phyloP scores from a whole-genome alignment of 441 rosid species.

The Mallotus japonicus region DNA sequence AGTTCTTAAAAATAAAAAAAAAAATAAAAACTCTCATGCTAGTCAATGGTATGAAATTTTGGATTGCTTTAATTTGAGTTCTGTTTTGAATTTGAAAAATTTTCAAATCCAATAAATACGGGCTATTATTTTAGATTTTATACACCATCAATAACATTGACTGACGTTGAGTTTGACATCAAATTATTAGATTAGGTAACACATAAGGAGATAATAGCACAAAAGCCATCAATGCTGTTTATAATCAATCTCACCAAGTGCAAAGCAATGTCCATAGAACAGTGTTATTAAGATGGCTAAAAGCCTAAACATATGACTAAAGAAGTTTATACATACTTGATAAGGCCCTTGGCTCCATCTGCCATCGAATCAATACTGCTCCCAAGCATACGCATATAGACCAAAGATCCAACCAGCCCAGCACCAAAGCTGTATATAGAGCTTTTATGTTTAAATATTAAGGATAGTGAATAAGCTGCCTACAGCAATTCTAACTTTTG shows the following conservation, averaged over 20 bases:
- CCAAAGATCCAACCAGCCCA: slow-evolving; percentile 71
- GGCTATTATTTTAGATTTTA: not conserved
- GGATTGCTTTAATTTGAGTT: not conserved
- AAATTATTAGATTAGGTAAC: not conserved
- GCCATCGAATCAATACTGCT: slow-evolving; percentile 77
- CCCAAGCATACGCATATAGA: slow-evolving; percentile 81
- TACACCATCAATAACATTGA: not conserved
- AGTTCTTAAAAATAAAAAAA: not conserved
- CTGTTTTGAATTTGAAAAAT: not conserved
- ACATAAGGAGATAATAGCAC: not conserved
- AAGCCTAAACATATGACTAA: not conserved
- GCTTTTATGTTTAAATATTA: not conserved
- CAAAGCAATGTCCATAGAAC: not conserved
- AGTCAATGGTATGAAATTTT: not conserved
- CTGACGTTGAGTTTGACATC: too few relatives aligned
- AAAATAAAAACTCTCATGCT: too few relatives aligned
- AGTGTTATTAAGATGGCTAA: not conserved
- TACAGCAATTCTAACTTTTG: not conserved
- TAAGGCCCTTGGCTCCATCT: slow-evolving; percentile 70
- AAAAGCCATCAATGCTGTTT: not conserved
- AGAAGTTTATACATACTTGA: slow-evolving; percentile 49
- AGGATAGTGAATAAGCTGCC: not conserved
- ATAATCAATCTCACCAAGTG: not conserved
- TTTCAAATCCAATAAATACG: not conserved
- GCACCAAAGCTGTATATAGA: slow-evolving; percentile 60